These are phyloP conservation scores for Alternaria rosae DNA, from an alignment of 2,329 filamentous ascomycete species.

Conservation along the genomic window DNA sequence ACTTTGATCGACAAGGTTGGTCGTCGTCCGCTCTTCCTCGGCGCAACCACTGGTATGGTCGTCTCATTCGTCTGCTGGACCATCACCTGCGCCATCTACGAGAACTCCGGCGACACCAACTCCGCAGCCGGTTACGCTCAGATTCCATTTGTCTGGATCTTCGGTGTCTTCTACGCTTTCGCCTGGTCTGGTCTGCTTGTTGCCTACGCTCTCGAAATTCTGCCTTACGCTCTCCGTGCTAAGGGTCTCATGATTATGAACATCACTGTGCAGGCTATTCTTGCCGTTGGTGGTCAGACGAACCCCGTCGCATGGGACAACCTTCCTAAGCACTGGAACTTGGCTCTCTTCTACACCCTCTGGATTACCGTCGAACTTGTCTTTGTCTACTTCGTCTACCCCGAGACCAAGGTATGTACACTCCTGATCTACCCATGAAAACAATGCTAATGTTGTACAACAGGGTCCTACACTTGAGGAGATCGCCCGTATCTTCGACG, in stretches of 20 bases:
- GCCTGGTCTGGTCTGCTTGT: slow-evolving; percentile 67
- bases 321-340: slow-evolving; percentile 65
- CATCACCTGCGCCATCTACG: slow-evolving; percentile 38
- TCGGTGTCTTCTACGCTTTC: slow-evolving; percentile 61
- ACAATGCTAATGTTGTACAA: neutral
- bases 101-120: slow-evolving; percentile 40
- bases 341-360: slow-evolving; percentile 70
- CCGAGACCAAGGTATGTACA: slow-evolving; percentile 61
- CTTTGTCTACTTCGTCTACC: slow-evolving; percentile 59
- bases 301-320: slow-evolving; percentile 70
- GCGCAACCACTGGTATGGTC: slow-evolving; percentile 48
- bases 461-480: slow-evolving; percentile 72
- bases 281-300: slow-evolving; percentile 67
- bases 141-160: slow-evolving; percentile 61
- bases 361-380: slow-evolving; percentile 67
- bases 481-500: slow-evolving; percentile 73
- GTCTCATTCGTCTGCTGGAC: slow-evolving; percentile 49
- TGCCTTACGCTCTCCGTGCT: slow-evolving; percentile 58
- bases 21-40: slow-evolving; percentile 64
- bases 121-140: slow-evolving; percentile 54
- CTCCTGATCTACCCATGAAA: neutral
- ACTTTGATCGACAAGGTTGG: slow-evolving; percentile 64
- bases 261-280: slow-evolving; percentile 67
- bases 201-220: slow-evolving; percentile 60
- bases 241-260: slow-evolving; percentile 65